A percentile compares a stretch with the other conserved stretches of the same genome.
These are phyloP conservation scores for Ophiobolus disseminans DNA, from an alignment of 2,329 filamentous ascomycete species.

Conservation along the genomic window DNA sequence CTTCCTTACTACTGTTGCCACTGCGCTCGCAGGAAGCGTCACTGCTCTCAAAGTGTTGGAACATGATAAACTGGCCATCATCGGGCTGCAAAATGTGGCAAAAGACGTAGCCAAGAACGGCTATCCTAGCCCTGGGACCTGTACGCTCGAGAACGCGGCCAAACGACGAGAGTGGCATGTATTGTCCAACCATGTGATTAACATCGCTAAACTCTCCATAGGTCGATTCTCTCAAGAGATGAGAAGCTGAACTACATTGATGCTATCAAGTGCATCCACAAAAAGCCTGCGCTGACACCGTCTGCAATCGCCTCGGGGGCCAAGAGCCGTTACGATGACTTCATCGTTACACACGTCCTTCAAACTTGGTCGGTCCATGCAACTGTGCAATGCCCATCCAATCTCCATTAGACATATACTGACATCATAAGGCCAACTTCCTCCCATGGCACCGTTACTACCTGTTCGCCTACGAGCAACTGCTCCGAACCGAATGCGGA, in stretches of 20 bases:
- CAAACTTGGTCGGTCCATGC: slow-evolving; percentile 38
- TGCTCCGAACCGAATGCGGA: slow-evolving; percentile 51
- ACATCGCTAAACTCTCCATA: slow-evolving; percentile 3
- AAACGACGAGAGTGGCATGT: background rate
- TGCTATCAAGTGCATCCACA: slow-evolving; percentile 39
- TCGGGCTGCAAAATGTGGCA: background rate
- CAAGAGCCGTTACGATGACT: slow-evolving; percentile 41
- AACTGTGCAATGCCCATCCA: slow-evolving; percentile 23
- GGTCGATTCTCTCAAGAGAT: slow-evolving; percentile 21
- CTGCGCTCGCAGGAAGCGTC: background rate
- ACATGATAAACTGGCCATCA: background rate
- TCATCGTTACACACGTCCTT: slow-evolving; percentile 40
- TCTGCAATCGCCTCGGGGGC: slow-evolving; percentile 29
- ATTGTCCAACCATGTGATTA: background rate
- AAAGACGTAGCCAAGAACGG: background rate
- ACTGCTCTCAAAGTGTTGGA: background rate
- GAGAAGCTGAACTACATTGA: slow-evolving; percentile 39
- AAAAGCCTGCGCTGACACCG: slow-evolving; percentile 31
- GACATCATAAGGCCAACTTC: slow-evolving; percentile 33
- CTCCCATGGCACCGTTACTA: slow-evolving; percentile 52
- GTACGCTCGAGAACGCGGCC: background rate
- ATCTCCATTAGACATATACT: background rate
- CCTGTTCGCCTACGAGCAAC: slow-evolving; percentile 51
- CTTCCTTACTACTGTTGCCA: no score
- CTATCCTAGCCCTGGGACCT: background rate